These are phyloP conservation scores for Viridothelium virens DNA, from an alignment of 495 filamentous ascomycete species.

Conservation along the genomic window DNA sequence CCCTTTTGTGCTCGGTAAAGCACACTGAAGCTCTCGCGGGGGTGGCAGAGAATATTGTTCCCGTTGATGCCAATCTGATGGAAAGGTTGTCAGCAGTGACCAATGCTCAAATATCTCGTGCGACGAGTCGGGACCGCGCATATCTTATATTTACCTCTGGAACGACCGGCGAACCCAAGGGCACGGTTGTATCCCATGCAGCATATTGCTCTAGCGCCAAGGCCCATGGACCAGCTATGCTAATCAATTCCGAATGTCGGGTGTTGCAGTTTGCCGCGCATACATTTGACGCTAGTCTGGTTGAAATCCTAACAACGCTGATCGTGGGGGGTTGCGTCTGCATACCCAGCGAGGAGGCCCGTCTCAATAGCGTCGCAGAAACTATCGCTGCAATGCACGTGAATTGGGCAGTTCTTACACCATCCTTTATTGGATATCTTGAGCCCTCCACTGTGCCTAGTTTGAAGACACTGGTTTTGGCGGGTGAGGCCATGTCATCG, in stretches of 20 bases:
- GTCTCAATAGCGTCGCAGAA: constrained; percentile 44
- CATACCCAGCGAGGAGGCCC: constrained; percentile 51
- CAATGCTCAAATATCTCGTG: background rate
- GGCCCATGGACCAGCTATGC: constrained; percentile 38
- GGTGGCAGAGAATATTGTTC: background rate
- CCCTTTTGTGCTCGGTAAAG: constrained; percentile 2
- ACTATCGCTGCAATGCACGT: constrained; percentile 45
- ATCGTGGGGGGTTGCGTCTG: constrained; percentile 55
- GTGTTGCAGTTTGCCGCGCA: constrained; percentile 50
- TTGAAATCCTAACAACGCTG: constrained; percentile 45
- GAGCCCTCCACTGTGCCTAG: constrained; percentile 21
- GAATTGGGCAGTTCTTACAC: constrained; percentile 47
- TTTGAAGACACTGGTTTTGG: constrained; percentile 18
- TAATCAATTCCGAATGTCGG: constrained; percentile 36
- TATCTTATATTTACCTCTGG: constrained; percentile 48
- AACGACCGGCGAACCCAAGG: constrained; percentile 47
- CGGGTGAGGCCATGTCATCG: constrained; percentile 25
- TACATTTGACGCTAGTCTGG: constrained; percentile 47
- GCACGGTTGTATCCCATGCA: constrained; percentile 41
- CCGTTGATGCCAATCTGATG: constrained; percentile 16
- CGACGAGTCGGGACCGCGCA: constrained; percentile 32
- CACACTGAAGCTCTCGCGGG: constrained; percentile 10
- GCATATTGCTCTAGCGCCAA: constrained; percentile 44
- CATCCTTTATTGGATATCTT: constrained; percentile 37
- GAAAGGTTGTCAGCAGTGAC: background rate